These are phyloP conservation scores for Phlebiopsis flavidoalba DNA, from an alignment of 768 basidiomycete species.

Conservation along the genomic window DNA sequence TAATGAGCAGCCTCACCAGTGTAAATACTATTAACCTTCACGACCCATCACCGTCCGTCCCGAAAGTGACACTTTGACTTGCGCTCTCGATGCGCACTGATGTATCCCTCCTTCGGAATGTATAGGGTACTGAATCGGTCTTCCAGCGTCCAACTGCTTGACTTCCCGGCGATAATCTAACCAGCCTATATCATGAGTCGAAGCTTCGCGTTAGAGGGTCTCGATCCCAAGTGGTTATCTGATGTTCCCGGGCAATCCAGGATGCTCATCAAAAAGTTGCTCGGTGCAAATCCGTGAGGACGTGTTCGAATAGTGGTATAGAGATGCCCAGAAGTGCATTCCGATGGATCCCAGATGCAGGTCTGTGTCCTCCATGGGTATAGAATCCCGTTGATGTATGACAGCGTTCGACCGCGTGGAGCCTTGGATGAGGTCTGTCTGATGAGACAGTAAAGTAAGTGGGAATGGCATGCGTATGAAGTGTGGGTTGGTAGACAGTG, in stretches of 20 bases:
- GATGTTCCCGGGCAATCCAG: constrained; percentile 40
- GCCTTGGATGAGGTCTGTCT: constrained; percentile 5
- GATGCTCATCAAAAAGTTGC: constrained; percentile 39
- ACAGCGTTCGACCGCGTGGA: constrained; percentile 33
- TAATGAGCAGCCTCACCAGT: constrained; percentile 30
- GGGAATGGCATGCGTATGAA: no score
- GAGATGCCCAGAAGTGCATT: constrained; percentile 29
- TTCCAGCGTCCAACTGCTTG: constrained; percentile 36
- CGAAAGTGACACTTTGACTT: constrained; percentile 32
- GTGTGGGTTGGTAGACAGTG: constrained; percentile 43
- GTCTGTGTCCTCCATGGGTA: constrained; percentile 28
- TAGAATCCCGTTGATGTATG: constrained; percentile 56
- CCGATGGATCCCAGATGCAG: constrained; percentile 31
- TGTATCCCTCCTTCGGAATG: constrained; percentile 37
- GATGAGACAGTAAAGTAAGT: constrained; percentile 34
- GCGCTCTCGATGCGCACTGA: constrained; percentile 41
- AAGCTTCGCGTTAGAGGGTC: constrained; percentile 43
- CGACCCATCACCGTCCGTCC: constrained; percentile 37
- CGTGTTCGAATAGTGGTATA: constrained; percentile 47
- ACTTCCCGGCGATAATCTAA: constrained; percentile 35
- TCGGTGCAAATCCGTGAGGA: constrained; percentile 48
- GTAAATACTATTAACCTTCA: constrained; percentile 35
- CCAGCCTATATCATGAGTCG: constrained; percentile 45
- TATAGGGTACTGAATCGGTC: constrained; percentile 44
- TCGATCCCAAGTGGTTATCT: background rate